Evolutionary conservation across 177 flowering plant genomes (phyloP), one percentile per base, ranked within the genome.

Genomic region (Vitis hybrid): DNA sequence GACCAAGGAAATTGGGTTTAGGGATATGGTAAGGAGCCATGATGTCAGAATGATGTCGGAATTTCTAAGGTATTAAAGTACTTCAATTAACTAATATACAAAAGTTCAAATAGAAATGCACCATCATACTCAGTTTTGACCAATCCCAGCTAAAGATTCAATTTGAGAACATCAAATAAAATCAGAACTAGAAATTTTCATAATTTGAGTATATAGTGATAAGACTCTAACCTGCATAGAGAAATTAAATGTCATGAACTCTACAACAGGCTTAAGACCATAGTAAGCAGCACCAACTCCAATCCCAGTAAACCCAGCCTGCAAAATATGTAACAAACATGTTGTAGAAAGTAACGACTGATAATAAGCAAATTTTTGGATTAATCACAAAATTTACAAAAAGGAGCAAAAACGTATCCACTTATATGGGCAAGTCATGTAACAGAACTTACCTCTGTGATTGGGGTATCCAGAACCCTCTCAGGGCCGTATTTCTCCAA

Each of bases 231-330:
- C 99, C 99, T 96, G 99, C 98, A 96, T 92, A 18, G 98, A 90
- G 85, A 96, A 96, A 79, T 96, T 96, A 74, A 96, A 94, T 31
- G 99, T 96, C 99, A 96, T 96, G 72, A 94, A 96, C 84, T 96
- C 99, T 13, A 96, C 79, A 56, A 96, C 86, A 73, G 99, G 99
- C 73, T 73, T 81, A 8, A 91, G 86, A 70, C 97, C 98, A 82
- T 90, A 69, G 81, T 89, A 94, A 64, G 99, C 99, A 52, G 99
- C 97, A 77, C 99, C 99, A 84, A 96, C 97, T 78, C 92, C 97
- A 78, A 96, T 94, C 65, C 99, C 99, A 74, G 98, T 64, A 82
- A 96, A 96, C 10, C 99, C 99, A 84, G 99, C 99, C 99, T 94
- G 76, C 64, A 76, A 64, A 3, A 63, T 13, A 52, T 8, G 20